These are phyloP conservation scores for Cichorium intybus DNA, from an alignment of 140 eudicot species.

Conservation along the genomic window DNA sequence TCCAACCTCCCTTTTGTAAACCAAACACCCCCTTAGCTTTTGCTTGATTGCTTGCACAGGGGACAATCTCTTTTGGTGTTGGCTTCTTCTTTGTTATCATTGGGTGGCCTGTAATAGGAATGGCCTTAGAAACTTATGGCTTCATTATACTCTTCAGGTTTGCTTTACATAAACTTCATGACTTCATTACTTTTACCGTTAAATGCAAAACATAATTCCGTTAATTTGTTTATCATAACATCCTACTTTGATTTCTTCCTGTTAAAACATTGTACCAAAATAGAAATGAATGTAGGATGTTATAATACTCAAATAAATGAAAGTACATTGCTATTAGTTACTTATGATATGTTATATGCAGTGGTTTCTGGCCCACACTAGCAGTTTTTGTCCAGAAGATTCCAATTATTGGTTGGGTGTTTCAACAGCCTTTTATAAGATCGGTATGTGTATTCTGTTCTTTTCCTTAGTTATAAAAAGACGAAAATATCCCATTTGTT, in stretches of 20 bases:
- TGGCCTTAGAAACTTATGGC: conserved; percentile 65
- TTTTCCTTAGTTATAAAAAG: no score
- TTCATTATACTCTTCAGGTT: conserved; percentile 72
- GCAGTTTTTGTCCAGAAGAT: conserved; percentile 80
- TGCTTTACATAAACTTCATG: not conserved
- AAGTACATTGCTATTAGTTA: not conserved
- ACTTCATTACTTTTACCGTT: not conserved
- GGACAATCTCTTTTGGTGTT: conserved; percentile 47
- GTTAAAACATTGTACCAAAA: no score
- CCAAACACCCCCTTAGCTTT: no score
- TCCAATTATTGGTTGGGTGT: conserved; percentile 76
- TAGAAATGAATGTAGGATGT: no score
- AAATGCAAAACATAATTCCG: no score
- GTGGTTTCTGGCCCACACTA: conserved; percentile 89
- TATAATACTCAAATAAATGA: no score
- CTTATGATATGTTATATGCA: conserved; percentile 34
- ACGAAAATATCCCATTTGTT: no score
- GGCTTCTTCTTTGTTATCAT: conserved; percentile 70
- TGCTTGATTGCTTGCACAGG: conserved; percentile 37
- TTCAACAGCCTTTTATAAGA: conserved; percentile 77
- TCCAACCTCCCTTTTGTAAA: no score
- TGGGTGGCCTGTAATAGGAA: conserved; percentile 76
- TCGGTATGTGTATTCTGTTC: conserved; percentile 42
- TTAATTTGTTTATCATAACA: no score
- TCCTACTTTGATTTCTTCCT: no score